Base-by-base conservation (phyloP, 2,329 filamentous ascomycete species). In the Akanthomyces lecanii region DNA sequence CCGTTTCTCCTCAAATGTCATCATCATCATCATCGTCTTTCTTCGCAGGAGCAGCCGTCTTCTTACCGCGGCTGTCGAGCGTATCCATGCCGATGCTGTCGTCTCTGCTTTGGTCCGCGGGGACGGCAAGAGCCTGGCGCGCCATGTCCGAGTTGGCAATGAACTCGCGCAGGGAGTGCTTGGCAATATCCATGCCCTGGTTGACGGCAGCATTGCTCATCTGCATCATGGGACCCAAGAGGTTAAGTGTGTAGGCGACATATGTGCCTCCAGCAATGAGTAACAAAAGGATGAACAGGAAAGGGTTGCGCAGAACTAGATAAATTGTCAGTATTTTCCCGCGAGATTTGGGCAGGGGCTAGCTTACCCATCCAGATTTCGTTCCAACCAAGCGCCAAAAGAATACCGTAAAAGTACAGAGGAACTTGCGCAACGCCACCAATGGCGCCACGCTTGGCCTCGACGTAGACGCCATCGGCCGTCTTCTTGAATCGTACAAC, bases 401-500 rank as follows among this genome's bases (percentile, higher is more conserved):
- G 81, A 63, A 98, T 76, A 48, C 87, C 91, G 71, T 97, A 99
- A 76, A 99, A 97, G 77, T 97, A 98, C 65, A 96, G 78, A 6
- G 95, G 95, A 56, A 99, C 88, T 76, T 97, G 93, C 5, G 93
- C 91, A 70, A 99, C 91, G 63, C 94, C 93, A 61, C 95, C 95
- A 73, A 99, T 96, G 48, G 95, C 95, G 73, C 94, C 93, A 64
- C 95, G 87, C 83, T 99, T 99, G 56, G 95, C 95, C 79, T 99
- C 95, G 48, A 99, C 93, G 71, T 97, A 99, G 4, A 99, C 94
- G 8, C 93, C 95, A 73, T 99, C 95, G 1, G 95, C 95, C 42
- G 92, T 95, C 83, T 98, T 98, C 83, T 97, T 98, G 84, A 99
- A 99, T 62, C 95, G 85, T 16, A 96, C 89, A 11, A 92, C 91